Evolutionary conservation across 164 flowering plant genomes (phyloP), one percentile per base, ranked within the genome.

Genomic region (Tinospora cordifolia): DNA sequence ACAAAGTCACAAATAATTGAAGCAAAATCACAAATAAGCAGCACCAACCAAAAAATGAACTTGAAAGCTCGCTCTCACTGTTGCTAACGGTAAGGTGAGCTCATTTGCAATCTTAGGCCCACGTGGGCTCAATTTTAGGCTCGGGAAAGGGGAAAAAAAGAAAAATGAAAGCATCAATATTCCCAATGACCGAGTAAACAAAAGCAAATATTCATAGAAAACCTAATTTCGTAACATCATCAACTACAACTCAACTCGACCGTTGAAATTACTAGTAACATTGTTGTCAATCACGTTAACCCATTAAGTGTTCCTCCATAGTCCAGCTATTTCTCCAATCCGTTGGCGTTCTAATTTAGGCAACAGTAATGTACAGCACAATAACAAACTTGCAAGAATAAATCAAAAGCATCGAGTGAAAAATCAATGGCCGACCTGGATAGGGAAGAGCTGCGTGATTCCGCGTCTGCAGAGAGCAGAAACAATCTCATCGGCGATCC

Each of bases 401-500:
- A 65, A 39, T 65, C 68, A 22, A 25, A 40, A 22, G 21, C 36
- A 36, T 3, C 40, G 38, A 46, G 39, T 5, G 10, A 38, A n/a
- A 72, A 25, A 7, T 63, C 40, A 59, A 17, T 17, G 21, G 14
- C 6, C 15, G 1, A 79, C 81, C 77, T 79, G 81, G 63, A 79
- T 79, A 39, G 81, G 81, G 62, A 79, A 79, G 57, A 79, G 81
- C 64, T 75, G 66, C 8, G 81, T 79, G 65, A 79, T 79, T 57
- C 81, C 81, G 7, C 76, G 73, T 0, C 75, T 67, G 27, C 72
- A 60, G 40, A 79, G 77, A 19, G 81, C 72, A 0, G 79, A 70
- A 5, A 79, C 81, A 40, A 79, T 79, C 77, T 76, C 79, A 14
- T 76, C 62, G 9, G 81, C 68, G 41, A 79, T 79, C 15, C 77